These are phyloP conservation scores for Mycocentrospora acerina DNA, from an alignment of 2,329 filamentous ascomycete genomes.

Conservation along the genomic window DNA sequence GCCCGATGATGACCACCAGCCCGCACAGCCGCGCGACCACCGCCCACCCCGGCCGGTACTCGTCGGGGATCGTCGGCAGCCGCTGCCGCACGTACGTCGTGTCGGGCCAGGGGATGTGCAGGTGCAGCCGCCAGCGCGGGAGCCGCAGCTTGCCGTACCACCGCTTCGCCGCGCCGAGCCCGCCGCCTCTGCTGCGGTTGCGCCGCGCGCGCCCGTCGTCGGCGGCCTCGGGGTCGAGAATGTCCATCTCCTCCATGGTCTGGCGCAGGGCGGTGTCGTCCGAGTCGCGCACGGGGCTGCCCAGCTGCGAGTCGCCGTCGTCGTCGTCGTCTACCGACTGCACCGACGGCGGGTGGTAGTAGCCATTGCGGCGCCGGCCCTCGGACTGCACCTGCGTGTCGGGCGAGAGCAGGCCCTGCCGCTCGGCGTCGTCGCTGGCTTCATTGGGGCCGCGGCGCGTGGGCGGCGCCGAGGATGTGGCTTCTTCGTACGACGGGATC, in stretches of 20 bases:
- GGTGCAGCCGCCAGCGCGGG: constrained; percentile 58
- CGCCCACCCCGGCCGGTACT: constrained; percentile 59
- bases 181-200: constrained; percentile 32
- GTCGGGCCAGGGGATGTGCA: constrained; percentile 43
- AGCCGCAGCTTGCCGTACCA: constrained; percentile 55
- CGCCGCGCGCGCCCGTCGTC: constrained; percentile 33
- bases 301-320: constrained; percentile 52
- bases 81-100: constrained; percentile 16
- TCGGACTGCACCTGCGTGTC: constrained; percentile 38
- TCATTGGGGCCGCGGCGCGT: constrained; percentile 59
- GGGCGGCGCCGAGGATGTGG: constrained; percentile 60
- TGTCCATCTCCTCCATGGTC: constrained; percentile 75
- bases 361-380: constrained; percentile 40
- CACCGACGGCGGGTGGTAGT: constrained; percentile 78
- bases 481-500: constrained; percentile 84
- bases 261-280: constrained; percentile 62
- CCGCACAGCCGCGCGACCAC: constrained; percentile 73
- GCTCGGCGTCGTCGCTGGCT: constrained; percentile 70
- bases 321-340: constrained; percentile 71
- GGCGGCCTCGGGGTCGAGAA: constrained; percentile 39
- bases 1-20: constrained; percentile 70
- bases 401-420: constrained; percentile 70
- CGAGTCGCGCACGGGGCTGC: constrained; percentile 57
- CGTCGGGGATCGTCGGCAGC: constrained; percentile 48
- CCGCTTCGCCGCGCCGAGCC: constrained; percentile 53